Conservation (phyloP, 441 rosid genomes). For the Raphanus hybrid region DNA sequence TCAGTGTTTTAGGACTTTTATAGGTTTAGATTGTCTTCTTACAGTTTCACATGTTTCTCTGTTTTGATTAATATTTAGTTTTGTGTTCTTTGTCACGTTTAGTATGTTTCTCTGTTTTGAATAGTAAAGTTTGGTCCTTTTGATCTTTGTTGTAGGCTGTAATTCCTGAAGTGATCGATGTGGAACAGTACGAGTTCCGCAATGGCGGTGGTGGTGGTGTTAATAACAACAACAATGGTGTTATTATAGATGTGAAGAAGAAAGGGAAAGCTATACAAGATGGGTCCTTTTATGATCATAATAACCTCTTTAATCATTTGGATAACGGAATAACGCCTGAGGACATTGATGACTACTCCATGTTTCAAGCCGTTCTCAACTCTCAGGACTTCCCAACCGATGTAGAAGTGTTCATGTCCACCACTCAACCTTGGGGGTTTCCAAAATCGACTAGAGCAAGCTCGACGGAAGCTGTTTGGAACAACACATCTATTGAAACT, state of each 20-base stretch:
- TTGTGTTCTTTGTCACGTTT: background rate
- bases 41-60: background rate
- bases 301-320: background rate
- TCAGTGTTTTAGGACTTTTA: background rate
- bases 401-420: background rate
- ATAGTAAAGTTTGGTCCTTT: background rate
- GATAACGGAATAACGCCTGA: background rate
- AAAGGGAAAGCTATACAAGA: slow-evolving; percentile 1
- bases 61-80: background rate
- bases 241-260: background rate
- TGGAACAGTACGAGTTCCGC: background rate
- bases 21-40: background rate
- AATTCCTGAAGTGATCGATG: slow-evolving; percentile 9
- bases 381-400: slow-evolving; percentile 18
- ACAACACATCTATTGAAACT: background rate
- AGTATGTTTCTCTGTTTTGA: background rate
- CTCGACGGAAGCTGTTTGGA: background rate
- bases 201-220: background rate
- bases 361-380: slow-evolving; percentile 27
- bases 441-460: background rate
- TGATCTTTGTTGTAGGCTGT: background rate
- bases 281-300: slow-evolving; percentile 34
- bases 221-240: background rate
- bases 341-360: slow-evolving; percentile 31
- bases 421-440: slow-evolving; percentile 6